Conservation (phyloP, 78 protist genomes). For the Protostelium mycophagum region DNA sequence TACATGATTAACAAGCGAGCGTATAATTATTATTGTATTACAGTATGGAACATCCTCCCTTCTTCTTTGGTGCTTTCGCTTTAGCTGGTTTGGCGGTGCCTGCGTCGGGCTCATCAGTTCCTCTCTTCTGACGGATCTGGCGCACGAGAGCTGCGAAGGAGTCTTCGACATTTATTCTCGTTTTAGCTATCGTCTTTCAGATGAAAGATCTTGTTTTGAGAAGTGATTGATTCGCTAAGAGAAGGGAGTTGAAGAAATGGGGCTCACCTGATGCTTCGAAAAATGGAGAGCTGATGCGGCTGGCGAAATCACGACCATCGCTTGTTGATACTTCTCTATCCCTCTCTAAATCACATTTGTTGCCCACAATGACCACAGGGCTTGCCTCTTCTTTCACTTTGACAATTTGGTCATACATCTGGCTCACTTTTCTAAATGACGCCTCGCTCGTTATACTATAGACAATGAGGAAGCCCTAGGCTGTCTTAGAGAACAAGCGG, state of each 20-base stretch:
- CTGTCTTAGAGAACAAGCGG: too few relatives aligned
- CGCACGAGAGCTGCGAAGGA: conserved; percentile 70
- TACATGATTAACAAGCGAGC: too few relatives aligned
- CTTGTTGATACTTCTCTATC: conserved; percentile 42
- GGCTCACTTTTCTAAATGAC: conserved; percentile 54
- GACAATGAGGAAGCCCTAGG: conserved; percentile 30
- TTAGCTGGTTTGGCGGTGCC: background rate
- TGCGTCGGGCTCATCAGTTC: background rate
- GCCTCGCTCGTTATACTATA: conserved; percentile 12
- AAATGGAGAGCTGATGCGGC: conserved; percentile 36
- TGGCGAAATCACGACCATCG: conserved; percentile 72
- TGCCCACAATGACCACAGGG: conserved; percentile 77
- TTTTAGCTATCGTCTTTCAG: conserved; percentile 65
- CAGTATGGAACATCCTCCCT: background rate
- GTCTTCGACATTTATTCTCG: conserved; percentile 78
- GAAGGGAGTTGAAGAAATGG: too few relatives aligned
- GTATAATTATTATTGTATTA: too few relatives aligned
- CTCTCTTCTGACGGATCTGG: background rate
- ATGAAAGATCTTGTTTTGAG: background rate
- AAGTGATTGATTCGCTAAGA: background rate
- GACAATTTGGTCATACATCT: conserved; percentile 68
- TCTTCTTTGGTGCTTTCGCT: background rate
- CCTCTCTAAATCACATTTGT: conserved; percentile 74
- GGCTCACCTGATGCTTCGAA: conserved; percentile 84
- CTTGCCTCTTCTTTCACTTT: conserved; percentile 73